Percentiles rank a stretch among this genome's conserved stretches.
Conservation (phyloP, 306 rosid genomes). For the Fagus crenata region DNA sequence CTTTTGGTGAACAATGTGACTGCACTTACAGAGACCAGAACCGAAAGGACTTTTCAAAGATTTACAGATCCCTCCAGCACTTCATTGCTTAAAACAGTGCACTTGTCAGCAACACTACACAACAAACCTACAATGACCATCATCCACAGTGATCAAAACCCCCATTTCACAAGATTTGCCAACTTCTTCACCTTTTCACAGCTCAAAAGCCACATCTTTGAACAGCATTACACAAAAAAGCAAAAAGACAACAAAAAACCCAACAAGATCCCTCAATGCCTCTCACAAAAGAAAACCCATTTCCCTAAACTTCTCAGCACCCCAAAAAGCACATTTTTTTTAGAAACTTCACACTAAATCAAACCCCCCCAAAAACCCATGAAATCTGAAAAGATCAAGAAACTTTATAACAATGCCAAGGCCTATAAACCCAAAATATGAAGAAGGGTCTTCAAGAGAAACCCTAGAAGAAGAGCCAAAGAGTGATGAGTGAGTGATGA, state of each 20-base stretch:
- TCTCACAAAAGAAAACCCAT: not conserved
- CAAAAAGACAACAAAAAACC: constrained; percentile 2
- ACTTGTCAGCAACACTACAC: constrained; percentile 10
- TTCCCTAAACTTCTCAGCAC: not conserved
- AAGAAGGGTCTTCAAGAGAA: constrained; percentile 12
- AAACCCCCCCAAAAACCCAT: not conserved
- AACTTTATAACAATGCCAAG: constrained; percentile 1
- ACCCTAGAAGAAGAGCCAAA: constrained; percentile 30
- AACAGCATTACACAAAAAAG: not conserved
- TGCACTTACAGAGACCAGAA: constrained; percentile 35
- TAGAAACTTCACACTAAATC: not conserved
- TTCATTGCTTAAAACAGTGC: constrained; percentile 21
- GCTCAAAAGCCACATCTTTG: not conserved
- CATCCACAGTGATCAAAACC: not conserved
- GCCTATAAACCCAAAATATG: constrained; percentile 10
- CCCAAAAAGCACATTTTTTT: not conserved
- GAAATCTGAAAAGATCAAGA: constrained; percentile 14
- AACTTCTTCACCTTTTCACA: not conserved
- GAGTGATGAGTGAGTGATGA: not conserved
- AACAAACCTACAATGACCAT: constrained; percentile 2
- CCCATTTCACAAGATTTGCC: not conserved
- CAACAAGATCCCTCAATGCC: not conserved
- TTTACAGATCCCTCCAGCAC: constrained; percentile 21
- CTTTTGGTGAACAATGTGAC: constrained; percentile 21
- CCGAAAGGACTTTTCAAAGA: constrained; percentile 19